Evolutionary conservation across 306 rosid species (phyloP).

Genomic region (Corylus avellana): DNA sequence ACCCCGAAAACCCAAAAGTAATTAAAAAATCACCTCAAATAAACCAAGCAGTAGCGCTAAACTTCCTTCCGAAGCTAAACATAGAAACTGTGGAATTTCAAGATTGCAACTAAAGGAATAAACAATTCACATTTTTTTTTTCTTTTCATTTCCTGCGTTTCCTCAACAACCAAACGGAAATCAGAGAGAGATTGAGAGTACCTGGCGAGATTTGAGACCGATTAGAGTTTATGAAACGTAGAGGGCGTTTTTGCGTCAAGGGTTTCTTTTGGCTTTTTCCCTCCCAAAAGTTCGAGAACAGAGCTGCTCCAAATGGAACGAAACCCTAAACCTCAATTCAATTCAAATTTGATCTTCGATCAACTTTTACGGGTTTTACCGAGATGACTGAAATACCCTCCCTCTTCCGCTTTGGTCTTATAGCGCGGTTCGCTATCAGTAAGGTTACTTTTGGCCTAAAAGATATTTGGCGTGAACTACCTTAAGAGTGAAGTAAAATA

Average conservation of each 20-base stretch:
- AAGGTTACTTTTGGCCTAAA: not conserved
- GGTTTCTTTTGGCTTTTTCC: constrained; percentile 29
- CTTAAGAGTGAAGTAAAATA: too few relatives aligned
- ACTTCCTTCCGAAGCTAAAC: not conserved
- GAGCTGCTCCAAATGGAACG: not conserved
- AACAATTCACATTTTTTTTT: not conserved
- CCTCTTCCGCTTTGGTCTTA: not conserved
- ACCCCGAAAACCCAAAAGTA: not conserved
- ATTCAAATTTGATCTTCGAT: constrained; percentile 12
- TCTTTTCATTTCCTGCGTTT: not conserved
- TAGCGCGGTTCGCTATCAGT: not conserved
- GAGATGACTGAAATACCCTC: constrained; percentile 18
- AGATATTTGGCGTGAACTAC: too few relatives aligned
- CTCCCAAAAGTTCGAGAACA: constrained; percentile 29
- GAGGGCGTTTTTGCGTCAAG: not conserved
- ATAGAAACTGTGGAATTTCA: not conserved
- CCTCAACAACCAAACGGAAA: constrained; percentile 16
- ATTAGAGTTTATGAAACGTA: constrained; percentile 17
- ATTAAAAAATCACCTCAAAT: not conserved
- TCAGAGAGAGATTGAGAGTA: constrained; percentile 25
- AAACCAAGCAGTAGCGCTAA: not conserved
- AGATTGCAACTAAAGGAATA: not conserved
- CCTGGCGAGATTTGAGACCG: constrained; percentile 29
- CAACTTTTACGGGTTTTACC: too few relatives aligned
- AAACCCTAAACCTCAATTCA: constrained; percentile 41